A percentile compares a stretch with the other conserved stretches of the same genome.
phyloP scores from a whole-genome alignment of 179 eudicot genomes.

The Corrigiola litoralis region DNA sequence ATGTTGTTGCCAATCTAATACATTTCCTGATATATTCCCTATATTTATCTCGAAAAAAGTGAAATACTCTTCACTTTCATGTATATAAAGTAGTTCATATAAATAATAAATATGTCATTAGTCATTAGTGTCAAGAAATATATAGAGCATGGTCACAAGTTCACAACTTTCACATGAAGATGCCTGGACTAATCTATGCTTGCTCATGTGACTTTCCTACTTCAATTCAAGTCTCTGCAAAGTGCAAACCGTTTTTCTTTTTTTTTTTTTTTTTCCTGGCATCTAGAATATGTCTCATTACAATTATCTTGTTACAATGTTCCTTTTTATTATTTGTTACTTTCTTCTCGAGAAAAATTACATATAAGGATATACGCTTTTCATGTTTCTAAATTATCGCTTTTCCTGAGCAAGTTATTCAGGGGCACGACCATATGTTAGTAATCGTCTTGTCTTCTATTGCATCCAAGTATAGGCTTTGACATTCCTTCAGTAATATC shows the following conservation, averaged over 20 bases:
- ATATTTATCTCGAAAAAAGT: too few relatives aligned
- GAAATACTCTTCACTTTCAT: too few relatives aligned
- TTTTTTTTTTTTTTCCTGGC: too few relatives aligned
- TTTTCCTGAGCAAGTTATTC: not conserved
- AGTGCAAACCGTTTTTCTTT: too few relatives aligned
- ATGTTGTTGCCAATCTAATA: too few relatives aligned
- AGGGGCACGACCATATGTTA: not conserved
- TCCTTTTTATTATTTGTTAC: too few relatives aligned
- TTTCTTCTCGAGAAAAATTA: too few relatives aligned
- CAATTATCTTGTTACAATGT: not conserved
- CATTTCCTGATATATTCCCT: not conserved
- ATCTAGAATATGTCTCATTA: too few relatives aligned
- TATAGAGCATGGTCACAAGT: constrained; percentile 2
- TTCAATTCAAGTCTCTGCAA: constrained; percentile 1
- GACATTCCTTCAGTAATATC: not conserved
- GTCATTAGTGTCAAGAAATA: not conserved
- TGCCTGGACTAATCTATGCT: constrained; percentile 8
- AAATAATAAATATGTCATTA: too few relatives aligned
- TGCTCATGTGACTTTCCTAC: constrained; percentile 25
- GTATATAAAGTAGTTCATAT: too few relatives aligned
- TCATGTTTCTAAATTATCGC: not conserved
- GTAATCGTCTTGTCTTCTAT: constrained; percentile 6
- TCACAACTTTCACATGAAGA: constrained; percentile 14
- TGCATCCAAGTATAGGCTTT: not conserved
- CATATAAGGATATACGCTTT: not conserved